Evolutionary conservation across 257 asterid species (phyloP).

Genomic region (Nicotiana otophora): DNA sequence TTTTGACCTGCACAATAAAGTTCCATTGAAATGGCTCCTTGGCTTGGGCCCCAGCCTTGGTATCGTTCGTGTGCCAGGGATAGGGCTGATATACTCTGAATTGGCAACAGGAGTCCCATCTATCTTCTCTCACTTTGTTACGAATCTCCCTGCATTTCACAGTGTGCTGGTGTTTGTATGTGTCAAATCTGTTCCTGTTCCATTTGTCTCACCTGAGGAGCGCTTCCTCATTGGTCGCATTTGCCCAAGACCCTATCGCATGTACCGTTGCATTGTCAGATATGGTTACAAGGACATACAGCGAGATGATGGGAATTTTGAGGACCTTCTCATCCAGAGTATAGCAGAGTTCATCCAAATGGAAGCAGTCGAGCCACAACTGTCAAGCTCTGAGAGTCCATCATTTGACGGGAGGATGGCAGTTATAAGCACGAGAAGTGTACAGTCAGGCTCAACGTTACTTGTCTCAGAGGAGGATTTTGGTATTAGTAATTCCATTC

Average conservation of each 20-base stretch:
- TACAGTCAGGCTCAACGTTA: slow-evolving; percentile 41
- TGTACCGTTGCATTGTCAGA: slow-evolving; percentile 91
- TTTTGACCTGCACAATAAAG: slow-evolving; percentile 87
- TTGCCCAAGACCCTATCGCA: slow-evolving; percentile 87
- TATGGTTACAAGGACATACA: slow-evolving; percentile 93
- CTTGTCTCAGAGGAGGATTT: slow-evolving; percentile 41
- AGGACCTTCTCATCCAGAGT: slow-evolving; percentile 70
- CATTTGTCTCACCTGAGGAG: slow-evolving; percentile 76
- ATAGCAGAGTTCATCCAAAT: slow-evolving; percentile 91
- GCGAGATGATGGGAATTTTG: slow-evolving; percentile 74
- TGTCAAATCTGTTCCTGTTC: slow-evolving; percentile 83
- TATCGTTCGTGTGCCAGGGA: slow-evolving; percentile 92
- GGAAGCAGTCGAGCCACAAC: slow-evolving; percentile 86
- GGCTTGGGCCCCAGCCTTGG: slow-evolving; percentile 95
- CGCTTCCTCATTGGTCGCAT: slow-evolving; percentile 91
- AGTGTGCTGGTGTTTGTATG: slow-evolving; percentile 84
- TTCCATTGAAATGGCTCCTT: slow-evolving; percentile 79
- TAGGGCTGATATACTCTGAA: slow-evolving; percentile 88
- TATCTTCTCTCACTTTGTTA: slow-evolving; percentile 86
- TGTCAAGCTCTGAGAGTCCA: slow-evolving; percentile 51
- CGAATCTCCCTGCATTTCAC: slow-evolving; percentile 94
- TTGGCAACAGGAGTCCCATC: slow-evolving; percentile 89
- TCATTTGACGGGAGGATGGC: slow-evolving; percentile 96
- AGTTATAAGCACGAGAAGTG: slow-evolving; percentile 56
- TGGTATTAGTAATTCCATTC: slow-evolving; percentile 34